These are phyloP conservation scores for Forsythia viridissima DNA, from an alignment of 257 asterid genomes.

Conservation along the genomic window DNA sequence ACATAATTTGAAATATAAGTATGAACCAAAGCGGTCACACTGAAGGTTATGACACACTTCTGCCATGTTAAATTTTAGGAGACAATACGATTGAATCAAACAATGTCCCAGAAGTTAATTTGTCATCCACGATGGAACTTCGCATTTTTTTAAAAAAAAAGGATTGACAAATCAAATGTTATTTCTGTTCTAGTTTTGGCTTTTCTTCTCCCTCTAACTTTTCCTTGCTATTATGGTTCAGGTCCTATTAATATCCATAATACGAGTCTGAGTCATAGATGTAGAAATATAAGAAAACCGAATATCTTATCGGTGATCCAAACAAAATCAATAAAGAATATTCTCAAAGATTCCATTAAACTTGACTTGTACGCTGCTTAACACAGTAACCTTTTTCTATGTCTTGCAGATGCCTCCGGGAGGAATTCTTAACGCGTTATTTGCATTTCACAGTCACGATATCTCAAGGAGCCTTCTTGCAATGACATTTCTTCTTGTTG, in stretches of 20 bases:
- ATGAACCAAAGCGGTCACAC: not conserved
- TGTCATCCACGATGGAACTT: not conserved
- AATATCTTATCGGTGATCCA: not conserved
- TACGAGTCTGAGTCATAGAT: not conserved
- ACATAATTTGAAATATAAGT: too few relatives aligned
- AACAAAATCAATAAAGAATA: too few relatives aligned
- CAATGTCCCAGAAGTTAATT: not conserved
- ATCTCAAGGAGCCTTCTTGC: conserved; percentile 86
- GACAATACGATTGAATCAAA: not conserved
- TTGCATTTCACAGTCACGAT: conserved; percentile 80
- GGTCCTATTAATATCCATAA: not conserved
- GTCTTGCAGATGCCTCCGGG: conserved; percentile 86
- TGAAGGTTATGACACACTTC: not conserved
- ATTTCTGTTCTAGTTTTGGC: not conserved
- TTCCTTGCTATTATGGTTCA: not conserved
- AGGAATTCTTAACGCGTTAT: conserved; percentile 80
- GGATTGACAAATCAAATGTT: not conserved
- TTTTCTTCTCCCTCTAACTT: not conserved
- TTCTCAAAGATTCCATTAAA: not conserved
- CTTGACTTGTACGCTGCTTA: not conserved
- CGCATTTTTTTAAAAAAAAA: too few relatives aligned
- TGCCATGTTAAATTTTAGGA: too few relatives aligned
- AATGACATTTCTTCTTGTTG: conserved; percentile 87
- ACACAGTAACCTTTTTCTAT: not conserved
- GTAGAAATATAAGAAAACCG: not conserved